Percentiles rank a stretch among this genome's conserved stretches.
Conservation (phyloP, 108 stramenopile genomes). For the Cyclotella distinguenda region DNA sequence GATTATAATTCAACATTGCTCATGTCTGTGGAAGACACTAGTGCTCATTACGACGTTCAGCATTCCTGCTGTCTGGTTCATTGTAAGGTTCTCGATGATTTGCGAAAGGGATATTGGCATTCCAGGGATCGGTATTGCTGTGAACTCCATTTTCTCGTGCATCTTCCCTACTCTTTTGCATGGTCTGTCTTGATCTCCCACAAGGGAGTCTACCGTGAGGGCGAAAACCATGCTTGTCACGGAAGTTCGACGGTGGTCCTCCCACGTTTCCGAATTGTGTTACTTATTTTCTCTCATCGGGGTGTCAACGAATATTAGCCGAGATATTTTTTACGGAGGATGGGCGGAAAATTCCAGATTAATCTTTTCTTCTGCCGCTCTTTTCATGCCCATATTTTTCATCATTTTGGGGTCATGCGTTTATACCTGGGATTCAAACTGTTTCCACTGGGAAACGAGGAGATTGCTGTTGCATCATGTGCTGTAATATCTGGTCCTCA, state of each 20-base stretch:
- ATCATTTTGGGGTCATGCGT: conserved; percentile 18
- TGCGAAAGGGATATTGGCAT: conserved; percentile 4
- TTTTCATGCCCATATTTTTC: conserved; percentile 20
- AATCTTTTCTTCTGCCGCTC: conserved; percentile 27
- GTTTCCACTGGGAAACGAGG: conserved; percentile 32
- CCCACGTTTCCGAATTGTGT: conserved; percentile 24
- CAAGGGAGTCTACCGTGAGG: background rate
- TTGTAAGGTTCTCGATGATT: conserved; percentile 2
- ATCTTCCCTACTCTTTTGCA: background rate
- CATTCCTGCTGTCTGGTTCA: conserved; percentile 5
- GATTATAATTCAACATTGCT: background rate
- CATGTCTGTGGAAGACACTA: background rate
- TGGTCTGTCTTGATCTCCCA: background rate
- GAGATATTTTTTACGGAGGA: conserved; percentile 13
- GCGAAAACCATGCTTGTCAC: conserved; percentile 8
- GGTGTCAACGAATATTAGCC: conserved; percentile 14
- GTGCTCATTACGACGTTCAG: background rate
- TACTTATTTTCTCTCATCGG: conserved; percentile 38
- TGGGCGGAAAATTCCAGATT: conserved; percentile 23
- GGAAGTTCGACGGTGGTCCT: conserved; percentile 8
- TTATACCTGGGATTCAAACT: conserved; percentile 10
- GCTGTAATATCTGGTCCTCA: conserved; percentile 35
- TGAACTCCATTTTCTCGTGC: conserved; percentile 46
- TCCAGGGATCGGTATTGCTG: conserved; percentile 52
- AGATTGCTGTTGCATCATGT: conserved; percentile 33